phyloP scores from a whole-genome alignment of 495 filamentous ascomycete genomes.

The Podospora australis region DNA sequence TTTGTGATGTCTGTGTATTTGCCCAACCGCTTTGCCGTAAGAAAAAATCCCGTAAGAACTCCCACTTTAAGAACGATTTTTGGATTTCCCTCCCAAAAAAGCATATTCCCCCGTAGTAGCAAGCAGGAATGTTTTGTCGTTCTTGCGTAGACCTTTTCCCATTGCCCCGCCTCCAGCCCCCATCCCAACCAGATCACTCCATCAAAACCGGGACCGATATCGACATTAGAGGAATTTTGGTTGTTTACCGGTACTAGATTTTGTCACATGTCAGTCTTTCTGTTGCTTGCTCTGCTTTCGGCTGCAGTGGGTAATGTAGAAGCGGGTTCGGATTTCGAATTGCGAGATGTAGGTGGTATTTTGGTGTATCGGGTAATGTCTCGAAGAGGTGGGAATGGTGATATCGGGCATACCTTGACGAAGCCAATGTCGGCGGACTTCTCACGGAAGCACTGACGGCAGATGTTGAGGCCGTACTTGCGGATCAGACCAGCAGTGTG shows the following conservation, averaged over 20 bases:
- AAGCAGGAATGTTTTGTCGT: too few relatives aligned
- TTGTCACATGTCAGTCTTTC: slow-evolving; percentile 6
- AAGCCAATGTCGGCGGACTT: slow-evolving; percentile 95
- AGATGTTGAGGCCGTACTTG: slow-evolving; percentile 99
- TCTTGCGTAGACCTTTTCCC: too few relatives aligned
- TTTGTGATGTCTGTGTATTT: too few relatives aligned
- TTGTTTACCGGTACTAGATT: slow-evolving; percentile 27
- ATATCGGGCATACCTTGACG: slow-evolving; percentile 68
- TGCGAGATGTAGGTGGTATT: not conserved
- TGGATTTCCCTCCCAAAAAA: too few relatives aligned
- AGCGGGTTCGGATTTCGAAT: not conserved
- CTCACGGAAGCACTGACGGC: slow-evolving; percentile 99
- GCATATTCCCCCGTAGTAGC: too few relatives aligned
- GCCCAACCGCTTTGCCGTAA: too few relatives aligned
- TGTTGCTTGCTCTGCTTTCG: not conserved
- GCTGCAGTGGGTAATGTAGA: not conserved
- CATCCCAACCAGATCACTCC: too few relatives aligned
- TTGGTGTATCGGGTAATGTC: slow-evolving; percentile 1
- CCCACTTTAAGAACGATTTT: too few relatives aligned
- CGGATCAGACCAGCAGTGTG: slow-evolving; percentile 94
- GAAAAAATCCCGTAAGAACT: too few relatives aligned
- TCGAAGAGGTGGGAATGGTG: not conserved
- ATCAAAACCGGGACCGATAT: too few relatives aligned
- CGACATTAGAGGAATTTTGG: slow-evolving; percentile 1
- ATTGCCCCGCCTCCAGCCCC: too few relatives aligned